Conservation (phyloP, 306 rosid species). For the Cicer judaicum region DNA sequence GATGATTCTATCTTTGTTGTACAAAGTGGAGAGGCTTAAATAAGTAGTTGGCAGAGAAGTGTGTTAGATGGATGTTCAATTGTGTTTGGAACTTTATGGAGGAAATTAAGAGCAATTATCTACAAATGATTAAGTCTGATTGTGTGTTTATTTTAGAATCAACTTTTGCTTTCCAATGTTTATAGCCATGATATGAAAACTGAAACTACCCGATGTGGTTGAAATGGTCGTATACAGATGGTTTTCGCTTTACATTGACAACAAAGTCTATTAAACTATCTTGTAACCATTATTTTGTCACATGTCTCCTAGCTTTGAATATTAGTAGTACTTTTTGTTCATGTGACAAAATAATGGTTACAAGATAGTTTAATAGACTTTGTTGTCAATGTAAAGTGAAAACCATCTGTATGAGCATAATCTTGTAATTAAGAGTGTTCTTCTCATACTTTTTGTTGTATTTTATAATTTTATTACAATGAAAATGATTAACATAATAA, state of each 20-base stretch:
- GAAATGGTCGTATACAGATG: not conserved
- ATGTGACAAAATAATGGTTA: not conserved
- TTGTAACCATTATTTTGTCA: not conserved
- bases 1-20: not conserved
- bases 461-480: not conserved
- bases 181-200: not conserved
- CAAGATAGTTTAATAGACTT: not conserved
- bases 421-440: not conserved
- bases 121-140: not conserved
- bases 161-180: not conserved
- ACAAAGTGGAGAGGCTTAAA: not conserved
- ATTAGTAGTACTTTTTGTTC: no score
- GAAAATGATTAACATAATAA: not conserved
- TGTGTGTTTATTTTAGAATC: not conserved
- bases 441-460: not conserved
- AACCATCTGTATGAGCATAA: not conserved
- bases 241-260: not conserved
- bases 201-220: not conserved
- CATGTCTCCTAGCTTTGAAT: no score
- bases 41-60: no score
- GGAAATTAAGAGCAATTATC: not conserved
- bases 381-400: not conserved
- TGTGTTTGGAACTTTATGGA: not conserved
- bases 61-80: conserved; percentile 3
- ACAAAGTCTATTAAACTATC: not conserved